A percentile compares a stretch with the other conserved stretches of the same genome.
phyloP scores from a whole-genome alignment of 495 filamentous ascomycete genomes.

The Beverwykella pulmonaria region DNA sequence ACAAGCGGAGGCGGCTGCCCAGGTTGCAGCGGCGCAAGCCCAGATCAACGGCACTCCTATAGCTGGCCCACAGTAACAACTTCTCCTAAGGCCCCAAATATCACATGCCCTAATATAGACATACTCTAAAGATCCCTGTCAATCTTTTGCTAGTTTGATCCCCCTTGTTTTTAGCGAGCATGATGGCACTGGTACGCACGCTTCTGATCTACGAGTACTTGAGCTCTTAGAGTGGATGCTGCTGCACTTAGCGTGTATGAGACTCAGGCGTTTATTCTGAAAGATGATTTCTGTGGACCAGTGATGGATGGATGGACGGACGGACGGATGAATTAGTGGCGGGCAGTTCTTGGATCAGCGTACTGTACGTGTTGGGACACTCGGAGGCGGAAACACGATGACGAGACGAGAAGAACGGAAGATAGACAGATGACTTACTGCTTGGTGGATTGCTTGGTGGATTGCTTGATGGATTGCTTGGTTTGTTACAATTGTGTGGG shows the following conservation, averaged over 20 bases:
- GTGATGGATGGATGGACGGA: background rate
- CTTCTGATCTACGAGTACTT: too few species aligned
- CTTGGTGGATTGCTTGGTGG: too few species aligned
- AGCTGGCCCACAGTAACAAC: background rate
- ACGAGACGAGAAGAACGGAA: background rate
- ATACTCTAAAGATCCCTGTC: background rate
- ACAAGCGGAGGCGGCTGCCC: constrained; percentile 7
- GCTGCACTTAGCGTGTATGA: background rate
- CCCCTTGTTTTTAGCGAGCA: background rate
- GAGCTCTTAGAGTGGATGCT: background rate
- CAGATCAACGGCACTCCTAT: background rate
- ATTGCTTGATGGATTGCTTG: too few species aligned
- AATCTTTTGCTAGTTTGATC: background rate
- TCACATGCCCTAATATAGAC: background rate
- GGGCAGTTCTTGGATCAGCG: background rate
- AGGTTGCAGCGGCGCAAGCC: background rate
- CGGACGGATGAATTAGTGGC: background rate
- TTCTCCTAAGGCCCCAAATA: background rate
- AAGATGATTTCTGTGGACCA: background rate
- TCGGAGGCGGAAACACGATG: background rate
- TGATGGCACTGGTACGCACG: background rate
- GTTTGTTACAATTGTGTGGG: background rate
- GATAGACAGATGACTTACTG: too few species aligned
- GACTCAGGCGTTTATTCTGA: background rate
- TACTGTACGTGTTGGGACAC: background rate